A percentile compares a stretch with the other conserved stretches of the same genome.
Conservation (phyloP, 768 basidiomycete genomes). For the Hygrophoropsis aurantiaca region DNA sequence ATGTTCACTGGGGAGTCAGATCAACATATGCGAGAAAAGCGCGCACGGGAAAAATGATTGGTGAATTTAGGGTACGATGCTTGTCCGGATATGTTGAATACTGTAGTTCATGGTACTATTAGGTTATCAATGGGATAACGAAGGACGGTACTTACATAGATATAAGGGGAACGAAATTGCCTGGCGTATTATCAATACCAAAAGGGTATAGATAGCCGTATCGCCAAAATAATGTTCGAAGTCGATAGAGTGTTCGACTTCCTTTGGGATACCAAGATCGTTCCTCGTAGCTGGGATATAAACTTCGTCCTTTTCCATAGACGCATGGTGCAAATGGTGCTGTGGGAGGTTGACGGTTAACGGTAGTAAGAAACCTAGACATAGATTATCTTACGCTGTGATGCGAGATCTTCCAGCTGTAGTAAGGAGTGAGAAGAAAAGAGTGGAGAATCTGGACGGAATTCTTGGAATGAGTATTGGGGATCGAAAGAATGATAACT, state of each 20-base stretch:
- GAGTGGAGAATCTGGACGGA: slow-evolving; percentile 41
- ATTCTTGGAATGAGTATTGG: slow-evolving; percentile 6
- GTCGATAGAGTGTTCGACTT: slow-evolving; percentile 36
- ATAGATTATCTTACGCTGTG: no score
- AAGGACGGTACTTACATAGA: slow-evolving; percentile 43
- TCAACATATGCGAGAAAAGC: slow-evolving; percentile 24
- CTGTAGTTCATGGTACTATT: slow-evolving; percentile 25
- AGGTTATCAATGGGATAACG: slow-evolving; percentile 8
- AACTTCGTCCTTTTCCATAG: slow-evolving; percentile 49
- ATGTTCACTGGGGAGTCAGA: slow-evolving; percentile 2
- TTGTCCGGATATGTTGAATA: slow-evolving; percentile 63
- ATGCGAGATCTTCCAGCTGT: slow-evolving; percentile 55
- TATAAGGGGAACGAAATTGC: slow-evolving; percentile 62
- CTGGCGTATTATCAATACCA: slow-evolving; percentile 55
- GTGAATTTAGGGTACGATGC: slow-evolving; percentile 60
- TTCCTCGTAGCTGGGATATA: slow-evolving; percentile 62
- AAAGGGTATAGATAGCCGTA: slow-evolving; percentile 60
- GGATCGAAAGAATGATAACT: slow-evolving; percentile 17
- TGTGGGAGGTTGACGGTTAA: no score
- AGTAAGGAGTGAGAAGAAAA: slow-evolving; percentile 52
- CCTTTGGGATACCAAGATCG: slow-evolving; percentile 50
- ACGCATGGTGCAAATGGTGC: slow-evolving; percentile 43
- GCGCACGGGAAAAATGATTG: slow-evolving; percentile 66
- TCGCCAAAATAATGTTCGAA: slow-evolving; percentile 59
- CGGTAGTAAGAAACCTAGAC: no score